phyloP scores from a whole-genome alignment of 768 basidiomycete genomes.

The Russula lepida region DNA sequence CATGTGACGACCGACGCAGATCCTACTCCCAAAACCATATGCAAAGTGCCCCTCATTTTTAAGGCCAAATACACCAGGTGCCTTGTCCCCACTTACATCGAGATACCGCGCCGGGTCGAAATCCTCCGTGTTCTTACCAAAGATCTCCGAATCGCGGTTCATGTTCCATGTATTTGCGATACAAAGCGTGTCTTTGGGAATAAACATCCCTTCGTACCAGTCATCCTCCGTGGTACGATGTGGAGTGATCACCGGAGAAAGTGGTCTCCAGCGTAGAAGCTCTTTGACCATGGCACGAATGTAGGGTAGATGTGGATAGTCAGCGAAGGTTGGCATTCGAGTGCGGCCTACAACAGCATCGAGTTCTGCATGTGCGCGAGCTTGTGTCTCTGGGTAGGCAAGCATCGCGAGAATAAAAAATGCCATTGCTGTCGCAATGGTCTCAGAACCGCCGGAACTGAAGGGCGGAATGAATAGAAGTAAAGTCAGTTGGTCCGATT shows the following conservation, averaged over 20 bases:
- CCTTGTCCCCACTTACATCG: neutral
- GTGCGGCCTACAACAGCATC: neutral
- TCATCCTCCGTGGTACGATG: neutral
- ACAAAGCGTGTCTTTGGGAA: neutral
- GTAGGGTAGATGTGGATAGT: neutral
- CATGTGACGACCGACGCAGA: slow-evolving; percentile 3
- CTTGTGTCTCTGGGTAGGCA: neutral
- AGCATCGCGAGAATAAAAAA: no score
- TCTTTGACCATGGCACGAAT: neutral
- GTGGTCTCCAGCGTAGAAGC: neutral
- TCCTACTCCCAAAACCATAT: slow-evolving; percentile 25
- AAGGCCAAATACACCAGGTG: neutral
- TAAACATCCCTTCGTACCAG: neutral
- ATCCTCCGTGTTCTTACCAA: neutral
- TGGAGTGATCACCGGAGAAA: neutral
- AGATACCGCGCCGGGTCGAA: neutral
- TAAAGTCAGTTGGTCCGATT: neutral
- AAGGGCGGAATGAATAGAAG: neutral
- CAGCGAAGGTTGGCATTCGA: neutral
- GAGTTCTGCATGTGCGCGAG: neutral
- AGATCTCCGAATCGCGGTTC: neutral
- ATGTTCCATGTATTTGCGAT: neutral
- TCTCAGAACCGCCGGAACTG: neutral
- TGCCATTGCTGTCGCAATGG: no score
- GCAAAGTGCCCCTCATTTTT: slow-evolving; percentile 18